Evolutionary conservation across 1,284 basidiomycete species (phyloP).

Genomic region (Phylloboletellus chloephorus): DNA sequence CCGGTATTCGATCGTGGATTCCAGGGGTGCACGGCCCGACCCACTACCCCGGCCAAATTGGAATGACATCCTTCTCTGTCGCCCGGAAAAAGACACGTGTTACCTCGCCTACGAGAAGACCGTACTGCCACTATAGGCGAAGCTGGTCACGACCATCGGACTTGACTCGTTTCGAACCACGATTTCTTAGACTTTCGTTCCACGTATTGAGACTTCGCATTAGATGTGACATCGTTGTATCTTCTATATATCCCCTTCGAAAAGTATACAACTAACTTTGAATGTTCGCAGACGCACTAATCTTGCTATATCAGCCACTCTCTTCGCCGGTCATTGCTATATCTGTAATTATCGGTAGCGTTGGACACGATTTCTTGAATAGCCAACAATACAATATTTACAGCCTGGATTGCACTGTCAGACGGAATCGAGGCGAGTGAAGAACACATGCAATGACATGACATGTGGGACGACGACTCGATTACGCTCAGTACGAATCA

Average conservation of each 20-base stretch:
- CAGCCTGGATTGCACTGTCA: too few relatives aligned
- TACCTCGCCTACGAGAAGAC: slow-evolving; percentile 44
- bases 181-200: too few relatives aligned
- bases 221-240: slow-evolving; percentile 14
- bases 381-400: too few relatives aligned
- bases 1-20: slow-evolving; percentile 51
- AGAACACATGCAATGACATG: too few relatives aligned
- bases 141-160: slow-evolving; percentile 26
- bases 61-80: slow-evolving; percentile 67
- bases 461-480: slow-evolving; percentile 9
- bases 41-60: slow-evolving; percentile 59
- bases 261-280: slow-evolving; percentile 11
- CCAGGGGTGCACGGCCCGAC: slow-evolving; percentile 39
- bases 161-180: slow-evolving; percentile 16
- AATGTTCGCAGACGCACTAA: too few relatives aligned
- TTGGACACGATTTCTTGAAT: too few relatives aligned
- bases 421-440: too few relatives aligned
- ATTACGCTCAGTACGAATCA: slow-evolving; percentile 2
- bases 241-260: slow-evolving; percentile 21
- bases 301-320: slow-evolving; percentile 6
- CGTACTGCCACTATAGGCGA: slow-evolving; percentile 21
- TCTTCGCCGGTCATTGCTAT: slow-evolving; percentile 10
- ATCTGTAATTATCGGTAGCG: slow-evolving; percentile 12
- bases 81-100: slow-evolving; percentile 50
- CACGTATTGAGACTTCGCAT: too few relatives aligned